phyloP scores from a whole-genome alignment of 1,284 basidiomycete genomes.

The Naganishia liquefaciens region DNA sequence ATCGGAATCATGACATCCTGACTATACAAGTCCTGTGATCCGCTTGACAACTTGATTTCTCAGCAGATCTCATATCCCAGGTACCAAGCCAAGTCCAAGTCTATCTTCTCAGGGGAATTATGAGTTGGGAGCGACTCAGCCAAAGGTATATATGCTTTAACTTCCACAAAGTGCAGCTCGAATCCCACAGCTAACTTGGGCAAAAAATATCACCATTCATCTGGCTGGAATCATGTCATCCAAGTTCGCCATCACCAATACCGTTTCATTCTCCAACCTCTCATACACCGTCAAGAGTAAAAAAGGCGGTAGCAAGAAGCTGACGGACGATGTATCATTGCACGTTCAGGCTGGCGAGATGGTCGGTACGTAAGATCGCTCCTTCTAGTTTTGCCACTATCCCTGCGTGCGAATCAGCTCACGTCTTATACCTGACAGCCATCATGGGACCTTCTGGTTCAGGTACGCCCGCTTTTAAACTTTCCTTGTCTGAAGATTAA shows the following conservation, averaged over 20 bases:
- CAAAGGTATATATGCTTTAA: not conserved
- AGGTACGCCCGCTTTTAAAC: slow-evolving; percentile 6
- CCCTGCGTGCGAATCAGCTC: too few species aligned
- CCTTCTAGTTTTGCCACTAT: too few species aligned
- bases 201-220: too few species aligned
- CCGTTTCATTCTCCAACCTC: slow-evolving; percentile 22
- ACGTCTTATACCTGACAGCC: slow-evolving; percentile 16
- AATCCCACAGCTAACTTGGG: too few species aligned
- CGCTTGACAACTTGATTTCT: not conserved
- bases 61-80: not conserved
- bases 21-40: not conserved
- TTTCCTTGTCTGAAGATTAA: not conserved
- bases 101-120: too few species aligned
- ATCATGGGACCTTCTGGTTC: slow-evolving; percentile 50
- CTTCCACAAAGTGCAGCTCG: not conserved
- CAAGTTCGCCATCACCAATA: not conserved
- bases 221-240: not conserved
- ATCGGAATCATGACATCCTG: too few species aligned
- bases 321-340: slow-evolving; percentile 30
- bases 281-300: slow-evolving; percentile 35
- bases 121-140: not conserved
- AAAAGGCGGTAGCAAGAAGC: slow-evolving; percentile 15
- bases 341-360: slow-evolving; percentile 22
- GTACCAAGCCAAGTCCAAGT: not conserved
- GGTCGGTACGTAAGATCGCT: slow-evolving; percentile 7